Evolutionary conservation across 2,329 filamentous ascomycete genomes (phyloP), one percentile per base, ranked within the genome.

Genomic region (Aureobasidium sp.): DNA sequence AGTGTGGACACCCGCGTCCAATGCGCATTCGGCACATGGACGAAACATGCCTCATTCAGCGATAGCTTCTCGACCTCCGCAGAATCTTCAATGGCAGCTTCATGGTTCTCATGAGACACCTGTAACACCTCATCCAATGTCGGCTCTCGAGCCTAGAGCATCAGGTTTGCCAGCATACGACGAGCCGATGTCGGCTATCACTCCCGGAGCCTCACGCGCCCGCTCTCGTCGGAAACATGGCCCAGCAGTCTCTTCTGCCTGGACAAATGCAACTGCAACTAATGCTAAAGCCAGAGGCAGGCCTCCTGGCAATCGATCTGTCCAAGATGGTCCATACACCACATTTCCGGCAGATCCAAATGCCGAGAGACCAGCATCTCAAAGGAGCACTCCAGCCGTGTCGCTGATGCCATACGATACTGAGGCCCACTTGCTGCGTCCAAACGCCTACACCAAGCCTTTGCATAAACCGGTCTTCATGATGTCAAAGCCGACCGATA

Each of bases 181-280:
- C 41, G 85, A 88, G 58, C 85, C 87, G 8, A 82, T 78, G 44
- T 90, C 88, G 1, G 86, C 87, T 3, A 74, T 87, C n/a, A 86
- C 84, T 3, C 82, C 85, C 1, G 81, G 79, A 49, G 66, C 66
- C 41, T 63, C 69, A 11, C 68, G 68, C 30, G 83, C 76, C 57
- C 67, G 69, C 25, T 83, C 76, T 58, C 68, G 79, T 52, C 76
- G 84, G 53, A 80, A 88, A 3, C 86, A 94, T 65, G 90, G 90
- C 0, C 86, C 89, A 0, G 89, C 88, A 6, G 88, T 95, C 0
- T 95, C 90, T 1, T 95, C 90, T 8, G 90, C 90, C 1, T 96
- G 90, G 90, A 82, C 85, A 53, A 81, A 81, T 58, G 79, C 79
- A 14, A 74, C 77, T 34, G 75, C 79, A 1, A 80, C 77, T 4